Percentiles rank a stretch among this genome's conserved stretches.
Evolutionary conservation across 495 filamentous ascomycete genomes (phyloP).

Genomic region (Letharia lupina): DNA sequence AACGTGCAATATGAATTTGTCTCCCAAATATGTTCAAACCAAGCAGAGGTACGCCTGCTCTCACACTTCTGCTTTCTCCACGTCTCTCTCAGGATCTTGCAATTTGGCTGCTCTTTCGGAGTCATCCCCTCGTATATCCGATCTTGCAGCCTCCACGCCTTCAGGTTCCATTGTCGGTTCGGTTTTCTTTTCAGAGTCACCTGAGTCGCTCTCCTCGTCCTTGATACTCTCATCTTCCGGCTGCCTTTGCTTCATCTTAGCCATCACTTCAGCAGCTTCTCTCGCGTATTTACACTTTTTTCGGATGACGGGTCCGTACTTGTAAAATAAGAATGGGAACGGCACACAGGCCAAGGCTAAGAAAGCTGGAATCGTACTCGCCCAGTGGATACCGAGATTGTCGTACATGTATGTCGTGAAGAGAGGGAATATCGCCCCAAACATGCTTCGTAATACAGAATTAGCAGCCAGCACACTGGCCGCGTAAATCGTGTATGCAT

Average conservation of each 20-base stretch:
- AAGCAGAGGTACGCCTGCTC: background rate
- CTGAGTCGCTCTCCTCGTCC: constrained; percentile 19
- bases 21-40: background rate
- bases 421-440: constrained; percentile 78
- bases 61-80: constrained; percentile 13
- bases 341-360: constrained; percentile 66
- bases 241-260: background rate
- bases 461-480: constrained; percentile 75
- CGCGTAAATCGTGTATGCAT: constrained; percentile 72
- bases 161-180: constrained; percentile 6
- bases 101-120: background rate
- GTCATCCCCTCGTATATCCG: constrained; percentile 3
- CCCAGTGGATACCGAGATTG: constrained; percentile 75
- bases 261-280: constrained; percentile 35
- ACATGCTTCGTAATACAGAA: constrained; percentile 56
- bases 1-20: background rate
- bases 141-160: constrained; percentile 5
- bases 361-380: constrained; percentile 68
- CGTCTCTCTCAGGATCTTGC: constrained; percentile 8
- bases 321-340: constrained; percentile 74
- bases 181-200: background rate
- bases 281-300: constrained; percentile 67
- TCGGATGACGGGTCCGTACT: constrained; percentile 60
- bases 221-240: background rate
- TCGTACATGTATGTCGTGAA: constrained; percentile 75